Evolutionary conservation across 257 asterid genomes (phyloP).

Genomic region (Vinca minor): DNA sequence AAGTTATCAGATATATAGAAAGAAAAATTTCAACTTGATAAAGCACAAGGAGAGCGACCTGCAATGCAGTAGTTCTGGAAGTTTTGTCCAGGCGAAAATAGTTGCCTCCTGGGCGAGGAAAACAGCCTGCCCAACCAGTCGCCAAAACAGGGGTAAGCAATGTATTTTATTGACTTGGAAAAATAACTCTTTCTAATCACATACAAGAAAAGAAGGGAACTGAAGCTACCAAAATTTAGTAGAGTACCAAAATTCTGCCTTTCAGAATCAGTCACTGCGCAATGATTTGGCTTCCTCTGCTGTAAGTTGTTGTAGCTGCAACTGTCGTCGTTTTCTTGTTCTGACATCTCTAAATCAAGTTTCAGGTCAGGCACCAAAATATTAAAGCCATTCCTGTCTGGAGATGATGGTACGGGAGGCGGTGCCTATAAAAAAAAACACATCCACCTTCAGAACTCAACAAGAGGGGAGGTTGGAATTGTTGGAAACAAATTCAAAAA

Average conservation of each 20-base stretch:
- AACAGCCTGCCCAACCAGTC: conserved; percentile 37
- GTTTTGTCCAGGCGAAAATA: conserved; percentile 26
- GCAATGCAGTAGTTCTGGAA: conserved; percentile 26
- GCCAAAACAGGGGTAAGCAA: conserved; percentile 28
- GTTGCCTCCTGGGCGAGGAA: conserved; percentile 38
- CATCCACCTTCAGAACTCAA: background rate
- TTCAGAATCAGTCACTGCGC: conserved; percentile 17
- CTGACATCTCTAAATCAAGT: conserved; percentile 25
- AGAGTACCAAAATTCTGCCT: conserved; percentile 12
- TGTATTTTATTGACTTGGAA: conserved; percentile 14
- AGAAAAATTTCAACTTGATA: background rate
- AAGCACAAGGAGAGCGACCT: conserved; percentile 21
- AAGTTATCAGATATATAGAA: background rate
- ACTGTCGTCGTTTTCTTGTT: conserved; percentile 12
- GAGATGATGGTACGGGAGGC: conserved; percentile 28
- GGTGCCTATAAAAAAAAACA: conserved; percentile 23
- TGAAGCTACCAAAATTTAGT: background rate
- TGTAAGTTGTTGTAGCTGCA: conserved; percentile 20
- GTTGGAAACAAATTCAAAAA: background rate
- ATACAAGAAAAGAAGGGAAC: background rate
- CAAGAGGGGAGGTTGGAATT: too few relatives aligned
- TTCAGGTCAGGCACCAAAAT: conserved; percentile 13
- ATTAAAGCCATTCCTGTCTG: conserved; percentile 24
- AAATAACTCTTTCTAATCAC: conserved; percentile 17
- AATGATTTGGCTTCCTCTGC: conserved; percentile 32